Evolutionary conservation across 2,329 filamentous ascomycete species (phyloP), one percentile per base, ranked within the genome.

Genomic region (Camillea tinctor): DNA sequence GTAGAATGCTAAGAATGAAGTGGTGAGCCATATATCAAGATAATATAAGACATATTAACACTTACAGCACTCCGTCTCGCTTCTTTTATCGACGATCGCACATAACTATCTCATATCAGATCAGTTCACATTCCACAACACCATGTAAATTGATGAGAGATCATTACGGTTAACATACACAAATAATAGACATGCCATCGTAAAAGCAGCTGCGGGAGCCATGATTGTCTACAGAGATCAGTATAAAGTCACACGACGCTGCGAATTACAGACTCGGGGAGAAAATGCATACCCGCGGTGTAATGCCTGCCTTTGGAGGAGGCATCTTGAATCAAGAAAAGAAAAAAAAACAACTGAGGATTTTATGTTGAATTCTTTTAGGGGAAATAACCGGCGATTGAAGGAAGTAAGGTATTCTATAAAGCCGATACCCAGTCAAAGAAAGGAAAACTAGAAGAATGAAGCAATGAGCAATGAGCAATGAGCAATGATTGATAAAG

Each of bases 101-200:
- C 64, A 50, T 67, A 61, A 11, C n/a, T 53, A 61, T 53, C n/a
- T 36, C 3, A 44, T 17, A 17, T 15, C 15, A 44, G 36, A 44
- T 6, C 36, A 44, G 36, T 30, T 6, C 26, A 6, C 13, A 30
- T 30, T 6, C 26, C 36, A 44, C 17, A 44, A n/a, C 36, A 17
- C 2, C 17, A 3, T n/a, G 36, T 17, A 44, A 44, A 30, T 30
- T 30, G 11, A 44, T n/a, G 17, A 44, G 5, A n/a, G 17, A n/a
- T n/a, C n/a, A 17, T 11, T 44, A 17, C n/a, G 30, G 15, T 36
- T 22, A 56, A n/a, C 62, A 1, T 64, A 68, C 66, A 49, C 49
- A 30, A 68, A 66, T n/a, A 68, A 51, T 17, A 68, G 19, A 19
- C 65, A 67, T 6, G 66, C 66, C 66, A 68, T 68, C 8, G 63